phyloP scores from a whole-genome alignment of 2,329 filamentous ascomycete genomes.

The Aphanoascus verrucosus region DNA sequence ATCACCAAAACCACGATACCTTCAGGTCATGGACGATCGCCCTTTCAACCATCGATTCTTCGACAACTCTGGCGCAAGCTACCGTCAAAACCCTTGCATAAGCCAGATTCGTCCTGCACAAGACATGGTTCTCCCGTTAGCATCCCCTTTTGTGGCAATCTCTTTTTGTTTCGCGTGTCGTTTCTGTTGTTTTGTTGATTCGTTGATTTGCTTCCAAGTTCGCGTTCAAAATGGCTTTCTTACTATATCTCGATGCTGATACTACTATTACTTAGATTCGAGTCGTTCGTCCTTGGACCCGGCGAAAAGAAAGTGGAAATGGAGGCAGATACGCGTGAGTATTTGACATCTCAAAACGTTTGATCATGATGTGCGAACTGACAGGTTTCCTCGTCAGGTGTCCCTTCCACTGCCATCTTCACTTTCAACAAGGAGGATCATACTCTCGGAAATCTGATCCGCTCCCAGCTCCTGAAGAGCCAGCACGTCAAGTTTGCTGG shows the following conservation, averaged over 20 bases:
- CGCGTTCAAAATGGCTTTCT: not conserved
- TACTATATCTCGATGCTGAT: slow-evolving; percentile 2
- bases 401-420: slow-evolving; percentile 92
- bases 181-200: not conserved
- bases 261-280: slow-evolving; percentile 54
- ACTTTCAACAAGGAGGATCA: slow-evolving; percentile 94
- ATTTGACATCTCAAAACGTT: not conserved
- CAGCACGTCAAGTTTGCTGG: slow-evolving; percentile 79
- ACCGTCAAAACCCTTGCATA: slow-evolving; percentile 16
- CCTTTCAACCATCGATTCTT: slow-evolving; percentile 10
- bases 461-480: slow-evolving; percentile 73
- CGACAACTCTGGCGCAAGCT: slow-evolving; percentile 15
- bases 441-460: slow-evolving; percentile 82
- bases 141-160: not conserved
- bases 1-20: no score
- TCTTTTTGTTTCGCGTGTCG: not conserved
- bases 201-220: not conserved
- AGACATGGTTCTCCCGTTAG: slow-evolving; percentile 14
- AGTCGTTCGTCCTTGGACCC: slow-evolving; percentile 77
- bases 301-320: slow-evolving; percentile 91
- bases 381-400: slow-evolving; percentile 45
- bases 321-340: slow-evolving; percentile 76
- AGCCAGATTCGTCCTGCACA: slow-evolving; percentile 16
- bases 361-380: not conserved
- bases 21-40: slow-evolving; percentile 5